Conservation (phyloP, 2,329 filamentous ascomycete species). For the Neonectria sp. region DNA sequence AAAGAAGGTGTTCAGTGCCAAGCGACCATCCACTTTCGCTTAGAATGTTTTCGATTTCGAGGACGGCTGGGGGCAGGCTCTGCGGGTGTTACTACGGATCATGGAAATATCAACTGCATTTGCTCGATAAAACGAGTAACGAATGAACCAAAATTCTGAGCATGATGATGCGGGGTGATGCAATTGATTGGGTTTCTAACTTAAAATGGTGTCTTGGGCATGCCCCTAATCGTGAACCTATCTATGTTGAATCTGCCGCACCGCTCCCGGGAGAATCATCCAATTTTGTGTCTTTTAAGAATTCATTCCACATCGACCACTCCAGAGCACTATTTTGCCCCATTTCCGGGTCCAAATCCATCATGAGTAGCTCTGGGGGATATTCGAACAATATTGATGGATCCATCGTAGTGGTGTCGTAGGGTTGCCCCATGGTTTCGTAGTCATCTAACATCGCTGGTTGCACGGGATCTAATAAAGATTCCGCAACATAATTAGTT, state of each 20-base stretch:
- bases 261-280: conserved; percentile 50
- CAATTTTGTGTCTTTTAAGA: conserved; percentile 58
- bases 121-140: conserved; percentile 66
- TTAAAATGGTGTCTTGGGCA: conserved; percentile 29
- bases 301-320: conserved; percentile 62
- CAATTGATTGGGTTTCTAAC: conserved; percentile 49
- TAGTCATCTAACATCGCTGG: conserved; percentile 7
- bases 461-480: conserved; percentile 13
- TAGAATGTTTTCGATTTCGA: conserved; percentile 75
- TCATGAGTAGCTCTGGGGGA: conserved; percentile 44
- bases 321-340: conserved; percentile 42
- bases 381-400: conserved; percentile 50
- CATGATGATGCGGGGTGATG: conserved; percentile 48
- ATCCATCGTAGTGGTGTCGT: conserved; percentile 48
- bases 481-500: conserved; percentile 6
- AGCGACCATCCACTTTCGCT: conserved; percentile 97
- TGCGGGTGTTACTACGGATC: conserved; percentile 74
- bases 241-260: conserved; percentile 37
- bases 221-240: conserved; percentile 26
- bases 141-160: conserved; percentile 60
- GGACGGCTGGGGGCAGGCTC: conserved; percentile 68
- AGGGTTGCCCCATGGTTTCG: conserved; percentile 32
- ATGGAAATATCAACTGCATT: conserved; percentile 73
- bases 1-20: conserved; percentile 94
- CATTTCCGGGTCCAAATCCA: conserved; percentile 42